Base-by-base conservation (phyloP, 2,329 filamentous ascomycete genomes). In the Fusarium neocosmosporiellum region DNA sequence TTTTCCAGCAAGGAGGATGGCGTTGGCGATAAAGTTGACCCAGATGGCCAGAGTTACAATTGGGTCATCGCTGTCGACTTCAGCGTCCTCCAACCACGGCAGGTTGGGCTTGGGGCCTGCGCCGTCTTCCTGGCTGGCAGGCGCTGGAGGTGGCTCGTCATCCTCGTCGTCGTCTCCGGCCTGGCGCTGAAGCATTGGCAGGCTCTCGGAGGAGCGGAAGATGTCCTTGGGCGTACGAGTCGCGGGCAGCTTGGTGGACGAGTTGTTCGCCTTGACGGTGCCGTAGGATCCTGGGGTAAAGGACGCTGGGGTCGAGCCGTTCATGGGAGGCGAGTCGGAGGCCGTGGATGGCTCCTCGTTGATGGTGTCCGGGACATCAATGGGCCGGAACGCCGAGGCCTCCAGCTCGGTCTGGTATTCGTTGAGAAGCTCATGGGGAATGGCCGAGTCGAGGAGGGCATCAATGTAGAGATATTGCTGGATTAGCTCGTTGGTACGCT, bases 391-490 rank as follows among this genome's bases (percentile, higher is more conserved):
- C 27, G 86, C 86, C 41, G 86, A 88, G 22, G 86, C 85, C 48
- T 89, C 86, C 58, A 90, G 85, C 71, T 92, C 86, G 72, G 91
- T 81, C 37, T 82, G 91, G 81, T 98, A 98, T 82, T 98, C 95
- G 79, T 97, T 95, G 66, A 98, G 91, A 50, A 98, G 86, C 77
- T 96, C 92, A 79, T 97, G 95, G 2, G 95, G 95, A n/a, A 98
- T 89, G 33, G 94, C 95, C 10, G 94, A 98, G 83, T 98, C 95
- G 69, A 98, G 88, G 65, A 98, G 86, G 60, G 92, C 90, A 83
- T 98, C 96, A 76, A 98, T 98, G 81, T 97, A 98, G 71, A 97
- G 87, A 81, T 98, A 98, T 80, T 97, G 93, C 81, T 96, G 93
- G 67, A 98, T 91, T 48, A 98, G 86, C 75, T 92, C 91, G 83